A percentile compares a stretch with the other conserved stretches of the same genome.
phyloP scores from a whole-genome alignment of 495 filamentous ascomycete species.

The Tuber microsphaerosporum region DNA sequence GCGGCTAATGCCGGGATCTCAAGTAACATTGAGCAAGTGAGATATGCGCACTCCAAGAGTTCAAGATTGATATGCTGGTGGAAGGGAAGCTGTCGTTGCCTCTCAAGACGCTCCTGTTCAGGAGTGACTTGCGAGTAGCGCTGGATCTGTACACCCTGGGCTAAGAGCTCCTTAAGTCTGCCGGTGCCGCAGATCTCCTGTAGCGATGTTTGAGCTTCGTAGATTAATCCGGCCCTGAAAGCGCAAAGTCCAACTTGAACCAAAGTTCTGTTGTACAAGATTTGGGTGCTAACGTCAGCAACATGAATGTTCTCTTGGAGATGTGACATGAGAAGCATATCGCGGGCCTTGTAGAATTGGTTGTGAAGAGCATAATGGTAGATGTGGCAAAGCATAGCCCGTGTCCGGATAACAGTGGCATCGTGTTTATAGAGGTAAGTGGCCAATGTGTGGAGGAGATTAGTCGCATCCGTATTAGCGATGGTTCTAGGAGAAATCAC shows the following conservation, averaged over 20 bases:
- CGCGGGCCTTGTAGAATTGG: slow-evolving; percentile 91
- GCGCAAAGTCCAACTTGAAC: slow-evolving; percentile 98
- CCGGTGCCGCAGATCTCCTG: slow-evolving; percentile 97
- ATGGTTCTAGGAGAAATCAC: slow-evolving; percentile 65
- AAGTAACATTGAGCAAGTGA: slow-evolving; percentile 96
- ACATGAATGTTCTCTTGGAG: slow-evolving; percentile 89
- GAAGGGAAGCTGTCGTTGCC: slow-evolving; percentile 94
- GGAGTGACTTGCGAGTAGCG: slow-evolving; percentile 89
- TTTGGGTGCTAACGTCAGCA: slow-evolving; percentile 94
- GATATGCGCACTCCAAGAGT: slow-evolving; percentile 93
- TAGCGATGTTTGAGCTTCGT: slow-evolving; percentile 91
- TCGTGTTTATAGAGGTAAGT: slow-evolving; percentile 90
- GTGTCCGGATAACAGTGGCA: slow-evolving; percentile 88
- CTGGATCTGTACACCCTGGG: slow-evolving; percentile 96
- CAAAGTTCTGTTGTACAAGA: slow-evolving; percentile 95
- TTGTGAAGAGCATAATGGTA: slow-evolving; percentile 97
- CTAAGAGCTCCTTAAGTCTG: slow-evolving; percentile 92
- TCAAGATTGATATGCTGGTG: slow-evolving; percentile 99
- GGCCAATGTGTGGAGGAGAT: slow-evolving; percentile 79
- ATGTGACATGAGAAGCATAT: slow-evolving; percentile 99
- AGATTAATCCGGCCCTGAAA: slow-evolving; percentile 92
- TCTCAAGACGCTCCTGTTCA: slow-evolving; percentile 93
- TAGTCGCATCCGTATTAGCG: slow-evolving; percentile 54
- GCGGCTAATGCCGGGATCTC: slow-evolving; percentile 96
- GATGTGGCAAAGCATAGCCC: slow-evolving; percentile 96